phyloP scores from a whole-genome alignment of 2,329 filamentous ascomycete species.

The Fusarium sp. region DNA sequence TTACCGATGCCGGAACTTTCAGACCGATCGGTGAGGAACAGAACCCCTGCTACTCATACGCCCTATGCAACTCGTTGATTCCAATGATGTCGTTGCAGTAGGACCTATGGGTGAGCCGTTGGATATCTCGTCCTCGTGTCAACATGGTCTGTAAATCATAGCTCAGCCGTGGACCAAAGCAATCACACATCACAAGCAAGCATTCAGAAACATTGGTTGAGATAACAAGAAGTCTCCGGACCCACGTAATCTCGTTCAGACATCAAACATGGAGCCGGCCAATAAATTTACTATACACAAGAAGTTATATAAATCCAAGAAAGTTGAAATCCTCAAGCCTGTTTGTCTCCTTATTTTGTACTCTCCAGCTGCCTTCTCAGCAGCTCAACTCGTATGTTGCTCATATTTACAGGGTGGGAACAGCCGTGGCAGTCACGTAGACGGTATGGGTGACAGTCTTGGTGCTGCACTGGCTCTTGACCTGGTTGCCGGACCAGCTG shows the following conservation, averaged over 20 bases:
- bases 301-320: slow-evolving; percentile 11
- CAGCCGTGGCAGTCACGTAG: slow-evolving; percentile 39
- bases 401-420: background rate
- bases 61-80: background rate
- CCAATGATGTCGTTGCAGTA: background rate
- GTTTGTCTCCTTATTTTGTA: background rate
- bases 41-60: background rate
- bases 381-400: background rate
- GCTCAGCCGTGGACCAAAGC: background rate
- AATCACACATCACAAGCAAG: background rate
- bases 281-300: slow-evolving; percentile 25
- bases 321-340: background rate
- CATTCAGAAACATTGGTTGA: background rate
- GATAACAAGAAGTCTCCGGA: background rate
- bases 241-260: slow-evolving; percentile 13
- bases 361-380: background rate
- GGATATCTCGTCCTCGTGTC: background rate
- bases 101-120: background rate
- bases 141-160: background rate
- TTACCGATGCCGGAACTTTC: background rate
- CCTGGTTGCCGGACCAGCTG: slow-evolving; percentile 5
- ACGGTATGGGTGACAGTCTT: slow-evolving; percentile 38
- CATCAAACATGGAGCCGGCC: background rate
- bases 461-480: slow-evolving; percentile 17
- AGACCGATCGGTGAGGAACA: background rate